A percentile compares a stretch with the other conserved stretches of the same genome.
These are phyloP conservation scores for Umbilicaria muhlenbergii DNA, from an alignment of 495 filamentous ascomycete genomes.

Conservation along the genomic window DNA sequence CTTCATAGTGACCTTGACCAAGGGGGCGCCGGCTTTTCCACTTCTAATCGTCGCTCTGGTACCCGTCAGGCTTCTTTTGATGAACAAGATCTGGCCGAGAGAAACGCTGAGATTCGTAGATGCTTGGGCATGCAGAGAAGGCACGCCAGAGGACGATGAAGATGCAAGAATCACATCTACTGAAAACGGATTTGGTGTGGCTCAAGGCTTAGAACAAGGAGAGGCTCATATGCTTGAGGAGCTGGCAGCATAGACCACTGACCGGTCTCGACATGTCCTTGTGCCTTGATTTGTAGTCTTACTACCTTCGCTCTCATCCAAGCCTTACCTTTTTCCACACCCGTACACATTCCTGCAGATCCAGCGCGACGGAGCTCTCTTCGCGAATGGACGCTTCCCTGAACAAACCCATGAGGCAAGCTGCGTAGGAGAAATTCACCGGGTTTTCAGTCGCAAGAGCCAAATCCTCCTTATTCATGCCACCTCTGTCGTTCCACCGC, in stretches of 20 bases:
- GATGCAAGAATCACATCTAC: slow-evolving; percentile 14
- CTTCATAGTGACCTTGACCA: slow-evolving; percentile 49
- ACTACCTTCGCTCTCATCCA: slow-evolving; percentile 19
- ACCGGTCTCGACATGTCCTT: no score
- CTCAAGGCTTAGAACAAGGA: slow-evolving; percentile 4
- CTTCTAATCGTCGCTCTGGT: slow-evolving; percentile 52
- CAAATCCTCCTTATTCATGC: slow-evolving; percentile 38
- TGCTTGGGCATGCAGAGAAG: slow-evolving; percentile 54
- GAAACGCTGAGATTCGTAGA: slow-evolving; percentile 50
- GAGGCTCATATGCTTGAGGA: slow-evolving; percentile 12
- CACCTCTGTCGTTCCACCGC: slow-evolving; percentile 40
- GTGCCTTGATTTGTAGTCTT: no score
- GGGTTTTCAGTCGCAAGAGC: slow-evolving; percentile 25
- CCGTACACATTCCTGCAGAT: slow-evolving; percentile 44
- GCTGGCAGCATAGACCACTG: no score
- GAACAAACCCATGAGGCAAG: slow-evolving; percentile 34
- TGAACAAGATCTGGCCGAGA: slow-evolving; percentile 47
- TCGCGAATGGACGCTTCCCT: slow-evolving; percentile 28
- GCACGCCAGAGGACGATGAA: slow-evolving; percentile 47
- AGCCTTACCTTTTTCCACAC: slow-evolving; percentile 43
- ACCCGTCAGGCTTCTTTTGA: slow-evolving; percentile 42
- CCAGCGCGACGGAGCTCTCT: slow-evolving; percentile 37
- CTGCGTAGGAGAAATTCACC: slow-evolving; percentile 34
- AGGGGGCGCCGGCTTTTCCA: slow-evolving; percentile 48
- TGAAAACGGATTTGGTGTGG: slow-evolving; percentile 1